Evolutionary conservation across 176 grass and related monocot species (phyloP), one percentile per base, ranked within the genome.

Genomic region (Puya raimondii): DNA sequence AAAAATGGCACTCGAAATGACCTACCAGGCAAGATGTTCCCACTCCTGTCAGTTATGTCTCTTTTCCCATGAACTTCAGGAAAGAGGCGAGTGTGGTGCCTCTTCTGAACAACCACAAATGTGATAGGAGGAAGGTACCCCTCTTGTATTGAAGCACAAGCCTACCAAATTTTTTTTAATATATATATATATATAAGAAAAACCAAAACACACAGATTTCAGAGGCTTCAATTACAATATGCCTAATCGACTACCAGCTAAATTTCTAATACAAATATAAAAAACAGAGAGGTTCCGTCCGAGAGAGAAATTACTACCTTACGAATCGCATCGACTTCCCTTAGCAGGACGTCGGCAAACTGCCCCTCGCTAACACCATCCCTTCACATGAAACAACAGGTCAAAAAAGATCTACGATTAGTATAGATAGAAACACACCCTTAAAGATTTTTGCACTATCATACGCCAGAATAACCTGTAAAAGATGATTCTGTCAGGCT

Each of bases 321-420:
- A 68, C 92, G 73, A 50, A 96, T 85, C 2, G 86, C 84, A 73
- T 87, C 76, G 73, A 96, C 83, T 71, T 96, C 92, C 76, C 72
- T 16, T 27, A 91, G 66, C 63, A 91, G 56, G 23, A 91, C 88
- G 5, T 89, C 53, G 7, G 20, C 77, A 49, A 96, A 96, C 51
- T 96, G 88, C 1, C 92, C 85, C 61, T 96, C 88, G 51, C 92
- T 96, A 0, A 96, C 92, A 3, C 92, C 92, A 50, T 96, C 88
- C 70, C 92, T 91, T 69, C 71, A 84, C 48, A 64, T 61, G 49
- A 0, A n/a, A 10, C 33, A 42, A 42, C 33, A 42, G 1, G 33
- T 6, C 33, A 42, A 42, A 7, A 1, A 7, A 42, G 33, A 42
- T 42, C 33, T 42, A 42, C 33, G 33, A 42, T 42, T 7, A 42